phyloP scores from a whole-genome alignment of 2,329 filamentous ascomycete species.

The Sporothrix euskadiensis region DNA sequence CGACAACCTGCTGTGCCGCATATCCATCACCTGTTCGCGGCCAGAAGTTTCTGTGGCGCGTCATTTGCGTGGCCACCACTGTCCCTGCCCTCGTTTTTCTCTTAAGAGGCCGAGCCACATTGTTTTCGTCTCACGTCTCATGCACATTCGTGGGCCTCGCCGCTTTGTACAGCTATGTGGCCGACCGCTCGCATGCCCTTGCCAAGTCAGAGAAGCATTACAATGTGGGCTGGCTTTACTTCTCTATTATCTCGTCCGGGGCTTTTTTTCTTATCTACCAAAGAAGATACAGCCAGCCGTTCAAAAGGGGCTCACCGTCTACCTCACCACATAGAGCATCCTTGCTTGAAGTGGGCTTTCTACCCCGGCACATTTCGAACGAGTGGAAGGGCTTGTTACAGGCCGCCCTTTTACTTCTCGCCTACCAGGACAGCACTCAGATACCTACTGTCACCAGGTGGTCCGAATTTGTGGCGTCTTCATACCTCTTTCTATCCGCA shows the following conservation, averaged over 20 bases:
- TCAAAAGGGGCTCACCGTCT: background rate
- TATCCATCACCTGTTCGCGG: conserved; percentile 43
- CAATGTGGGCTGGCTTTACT: conserved; percentile 34
- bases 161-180: conserved; percentile 50
- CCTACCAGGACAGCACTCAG: conserved; percentile 57
- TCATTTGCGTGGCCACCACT: background rate
- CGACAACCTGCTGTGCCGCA: conserved; percentile 55
- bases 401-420: conserved; percentile 49
- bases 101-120: background rate
- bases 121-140: background rate
- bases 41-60: conserved; percentile 37
- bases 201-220: conserved; percentile 50
- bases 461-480: conserved; percentile 54
- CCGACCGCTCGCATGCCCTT: conserved; percentile 57
- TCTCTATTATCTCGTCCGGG: conserved; percentile 33
- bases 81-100: background rate
- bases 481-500: conserved; percentile 63
- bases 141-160: conserved; percentile 1
- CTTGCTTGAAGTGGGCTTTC: conserved; percentile 42
- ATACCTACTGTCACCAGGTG: conserved; percentile 55
- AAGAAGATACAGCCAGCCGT: background rate
- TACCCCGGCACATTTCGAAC: conserved; percentile 59
- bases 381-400: conserved; percentile 71
- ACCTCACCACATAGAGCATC: background rate
- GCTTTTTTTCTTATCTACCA: background rate